phyloP scores from a whole-genome alignment of 345 rosid genomes.

The Kernera saxatilis region DNA sequence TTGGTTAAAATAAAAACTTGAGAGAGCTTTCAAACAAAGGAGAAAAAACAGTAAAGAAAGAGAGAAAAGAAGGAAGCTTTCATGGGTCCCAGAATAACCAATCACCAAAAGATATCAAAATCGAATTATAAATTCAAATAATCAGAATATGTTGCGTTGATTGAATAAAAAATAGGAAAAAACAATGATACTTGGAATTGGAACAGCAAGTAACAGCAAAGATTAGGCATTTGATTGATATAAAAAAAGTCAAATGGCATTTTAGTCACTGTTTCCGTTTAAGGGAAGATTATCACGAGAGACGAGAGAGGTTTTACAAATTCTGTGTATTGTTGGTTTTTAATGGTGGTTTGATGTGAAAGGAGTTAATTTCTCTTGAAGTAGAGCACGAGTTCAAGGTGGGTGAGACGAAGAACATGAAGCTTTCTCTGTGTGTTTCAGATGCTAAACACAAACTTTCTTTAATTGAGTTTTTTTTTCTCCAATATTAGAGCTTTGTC shows the following conservation, averaged over 20 bases:
- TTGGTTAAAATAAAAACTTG: background rate
- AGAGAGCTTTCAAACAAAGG: background rate
- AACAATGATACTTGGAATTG: slow-evolving; percentile 9
- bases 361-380: background rate
- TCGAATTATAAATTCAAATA: background rate
- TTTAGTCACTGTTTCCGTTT: background rate
- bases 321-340: background rate
- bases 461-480: background rate
- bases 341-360: slow-evolving; percentile 3
- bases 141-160: slow-evolving; percentile 16
- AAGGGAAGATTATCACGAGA: slow-evolving; percentile 1
- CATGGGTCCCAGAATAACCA: slow-evolving; percentile 22
- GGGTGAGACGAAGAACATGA: slow-evolving; percentile 5
- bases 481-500: background rate
- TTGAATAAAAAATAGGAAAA: background rate
- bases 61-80: slow-evolving; percentile 4
- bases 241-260: slow-evolving; percentile 25
- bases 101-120: slow-evolving; percentile 18
- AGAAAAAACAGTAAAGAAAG: slow-evolving; percentile 9
- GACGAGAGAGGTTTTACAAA: background rate
- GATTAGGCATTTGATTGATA: slow-evolving; percentile 21
- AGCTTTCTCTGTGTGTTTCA: slow-evolving; percentile 1
- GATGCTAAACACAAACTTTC: background rate
- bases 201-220: slow-evolving; percentile 35
- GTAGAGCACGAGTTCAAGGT: slow-evolving; percentile 2